Conservation (phyloP, 768 basidiomycete genomes). For the Mycena albidolilacea region DNA sequence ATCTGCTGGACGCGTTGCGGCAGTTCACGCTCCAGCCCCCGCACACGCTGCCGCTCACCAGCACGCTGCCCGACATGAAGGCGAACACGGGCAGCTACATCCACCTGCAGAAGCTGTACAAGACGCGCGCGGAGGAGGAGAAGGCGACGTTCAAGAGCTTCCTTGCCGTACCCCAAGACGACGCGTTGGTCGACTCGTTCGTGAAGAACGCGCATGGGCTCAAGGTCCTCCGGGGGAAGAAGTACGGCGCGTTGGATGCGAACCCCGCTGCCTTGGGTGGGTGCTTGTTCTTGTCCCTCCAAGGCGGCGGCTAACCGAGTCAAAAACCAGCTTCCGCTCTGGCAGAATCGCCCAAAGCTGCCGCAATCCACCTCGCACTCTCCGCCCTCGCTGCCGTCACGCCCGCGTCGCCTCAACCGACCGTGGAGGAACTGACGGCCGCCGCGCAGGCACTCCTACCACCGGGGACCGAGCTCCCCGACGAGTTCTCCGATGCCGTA, state of each 20-base stretch:
- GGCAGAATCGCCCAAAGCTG: slow-evolving; percentile 63
- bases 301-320: slow-evolving; percentile 8
- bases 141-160: slow-evolving; percentile 69
- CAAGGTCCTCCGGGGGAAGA: slow-evolving; percentile 73
- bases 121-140: slow-evolving; percentile 80
- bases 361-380: slow-evolving; percentile 81
- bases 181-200: slow-evolving; percentile 75
- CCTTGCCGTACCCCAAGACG: slow-evolving; percentile 61
- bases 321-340: slow-evolving; percentile 57
- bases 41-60: slow-evolving; percentile 84
- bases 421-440: slow-evolving; percentile 65
- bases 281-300: neutral
- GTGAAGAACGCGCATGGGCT: slow-evolving; percentile 87
- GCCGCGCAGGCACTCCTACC: slow-evolving; percentile 69
- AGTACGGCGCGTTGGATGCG: slow-evolving; percentile 70
- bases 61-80: slow-evolving; percentile 96
- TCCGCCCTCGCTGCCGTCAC: slow-evolving; percentile 66
- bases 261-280: slow-evolving; percentile 66
- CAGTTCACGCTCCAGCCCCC: slow-evolving; percentile 71
- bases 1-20: slow-evolving; percentile 81
- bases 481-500: slow-evolving; percentile 70
- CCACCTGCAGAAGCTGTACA: slow-evolving; percentile 88
- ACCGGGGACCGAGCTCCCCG: slow-evolving; percentile 63
- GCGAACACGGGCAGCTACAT: slow-evolving; percentile 89
- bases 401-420: slow-evolving; percentile 52